Percentiles rank a stretch among this genome's conserved stretches.
phyloP scores from a whole-genome alignment of 257 asterid genomes.

The Jaltomata sinuosa region DNA sequence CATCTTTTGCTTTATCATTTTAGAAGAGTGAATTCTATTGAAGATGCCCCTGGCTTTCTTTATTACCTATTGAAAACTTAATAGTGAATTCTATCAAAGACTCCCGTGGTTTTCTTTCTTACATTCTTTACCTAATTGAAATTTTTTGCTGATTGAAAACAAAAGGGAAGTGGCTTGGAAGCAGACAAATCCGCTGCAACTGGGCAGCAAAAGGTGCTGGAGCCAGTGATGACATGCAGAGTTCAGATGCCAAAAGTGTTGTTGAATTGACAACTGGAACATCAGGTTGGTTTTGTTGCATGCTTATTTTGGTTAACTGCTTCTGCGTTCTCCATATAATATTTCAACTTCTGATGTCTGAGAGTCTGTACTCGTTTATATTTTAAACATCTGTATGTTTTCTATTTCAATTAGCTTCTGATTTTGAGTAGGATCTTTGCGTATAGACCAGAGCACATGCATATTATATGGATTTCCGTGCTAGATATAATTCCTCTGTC shows the following conservation, averaged over 20 bases:
- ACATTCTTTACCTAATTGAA: not conserved
- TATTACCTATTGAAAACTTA: not conserved
- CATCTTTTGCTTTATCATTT: not conserved
- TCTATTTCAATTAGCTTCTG: not conserved
- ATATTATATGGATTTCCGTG: not conserved
- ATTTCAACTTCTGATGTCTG: not conserved
- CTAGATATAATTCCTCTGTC: not conserved
- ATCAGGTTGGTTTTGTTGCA: conserved; percentile 35
- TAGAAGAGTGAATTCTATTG: not conserved
- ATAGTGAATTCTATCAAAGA: not conserved
- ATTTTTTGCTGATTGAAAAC: not conserved
- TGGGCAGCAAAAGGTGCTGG: conserved; percentile 91
- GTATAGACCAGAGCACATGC: not conserved
- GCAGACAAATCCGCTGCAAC: conserved; percentile 90
- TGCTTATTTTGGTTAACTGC: not conserved
- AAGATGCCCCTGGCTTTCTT: not conserved
- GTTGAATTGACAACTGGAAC: conserved; percentile 57
- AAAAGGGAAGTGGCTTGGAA: conserved; percentile 84
- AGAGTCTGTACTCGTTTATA: not conserved
- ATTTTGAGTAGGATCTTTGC: not conserved
- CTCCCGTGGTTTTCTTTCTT: not conserved
- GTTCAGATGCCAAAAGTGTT: conserved; percentile 40
- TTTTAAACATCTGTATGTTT: not conserved
- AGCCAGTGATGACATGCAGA: conserved; percentile 43
- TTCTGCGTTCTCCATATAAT: not conserved